Conservation (phyloP, 208 protist species). For the Wallacemonas sp. region DNA sequence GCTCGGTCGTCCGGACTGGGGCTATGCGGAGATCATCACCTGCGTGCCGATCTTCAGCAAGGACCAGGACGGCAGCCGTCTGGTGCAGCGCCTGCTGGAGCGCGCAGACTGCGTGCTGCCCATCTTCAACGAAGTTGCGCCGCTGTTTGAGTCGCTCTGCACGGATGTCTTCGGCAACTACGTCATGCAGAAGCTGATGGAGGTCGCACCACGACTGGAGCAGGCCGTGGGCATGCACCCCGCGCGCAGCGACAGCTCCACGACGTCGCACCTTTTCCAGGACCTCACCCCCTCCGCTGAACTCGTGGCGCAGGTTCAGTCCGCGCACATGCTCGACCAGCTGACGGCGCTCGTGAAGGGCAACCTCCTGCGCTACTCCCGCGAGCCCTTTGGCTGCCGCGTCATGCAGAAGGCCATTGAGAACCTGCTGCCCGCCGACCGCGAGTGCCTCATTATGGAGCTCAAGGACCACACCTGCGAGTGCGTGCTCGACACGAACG, state of each 20-base stretch:
- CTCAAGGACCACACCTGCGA: constrained; percentile 87
- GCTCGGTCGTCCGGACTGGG: constrained; percentile 37
- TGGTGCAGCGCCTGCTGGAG: constrained; percentile 97
- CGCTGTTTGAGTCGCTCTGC: constrained; percentile 79
- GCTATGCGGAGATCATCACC: constrained; percentile 71
- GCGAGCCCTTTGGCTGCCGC: constrained; percentile 96
- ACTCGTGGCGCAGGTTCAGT: not conserved
- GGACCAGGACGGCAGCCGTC: constrained; percentile 97
- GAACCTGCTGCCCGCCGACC: constrained; percentile 40
- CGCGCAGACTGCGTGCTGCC: constrained; percentile 74
- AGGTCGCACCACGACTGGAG: constrained; percentile 75
- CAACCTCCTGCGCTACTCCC: constrained; percentile 83
- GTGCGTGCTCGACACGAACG: constrained; percentile 98
- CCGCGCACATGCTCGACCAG: constrained; percentile 27
- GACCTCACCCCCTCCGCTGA: constrained; percentile 7
- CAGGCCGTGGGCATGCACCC: constrained; percentile 11
- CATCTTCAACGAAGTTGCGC: constrained; percentile 91
- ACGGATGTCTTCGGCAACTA: constrained; percentile 99
- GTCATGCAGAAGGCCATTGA: constrained; percentile 98
- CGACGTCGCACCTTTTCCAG: constrained; percentile 15
- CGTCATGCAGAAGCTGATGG: constrained; percentile 98
- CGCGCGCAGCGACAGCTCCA: not conserved
- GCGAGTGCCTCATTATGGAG: constrained; percentile 76
- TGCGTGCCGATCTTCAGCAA: constrained; percentile 89
- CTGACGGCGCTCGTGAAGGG: constrained; percentile 79